A percentile compares a stretch with the other conserved stretches of the same genome.
phyloP scores from a whole-genome alignment of 1,139 yeast species.

The Sugiyamaella novakii region DNA sequence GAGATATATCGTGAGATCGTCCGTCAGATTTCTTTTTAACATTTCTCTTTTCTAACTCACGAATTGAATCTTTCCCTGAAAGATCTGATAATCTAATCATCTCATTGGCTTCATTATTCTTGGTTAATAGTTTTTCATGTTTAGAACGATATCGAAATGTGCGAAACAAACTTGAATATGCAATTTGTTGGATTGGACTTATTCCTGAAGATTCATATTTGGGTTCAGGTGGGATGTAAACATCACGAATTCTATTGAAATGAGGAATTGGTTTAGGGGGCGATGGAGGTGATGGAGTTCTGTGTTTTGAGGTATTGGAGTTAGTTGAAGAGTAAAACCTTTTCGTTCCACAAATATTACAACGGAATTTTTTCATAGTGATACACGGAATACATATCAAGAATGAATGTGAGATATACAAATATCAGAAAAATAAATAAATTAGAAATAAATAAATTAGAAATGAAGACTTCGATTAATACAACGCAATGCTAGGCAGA shows the following conservation, averaged over 20 bases:
- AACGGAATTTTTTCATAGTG: not conserved
- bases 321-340: not conserved
- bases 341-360: not conserved
- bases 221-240: constrained; percentile 5
- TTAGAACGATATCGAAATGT: constrained; percentile 9
- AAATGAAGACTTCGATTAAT: too few species aligned
- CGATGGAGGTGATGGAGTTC: too few species aligned
- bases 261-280: not conserved
- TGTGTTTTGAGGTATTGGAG: too few species aligned
- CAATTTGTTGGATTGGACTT: constrained; percentile 7
- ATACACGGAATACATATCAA: too few species aligned
- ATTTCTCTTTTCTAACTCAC: not conserved
- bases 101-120: not conserved
- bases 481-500: too few species aligned
- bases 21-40: not conserved
- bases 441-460: too few species aligned
- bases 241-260: constrained; percentile 14
- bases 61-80: constrained; percentile 1
- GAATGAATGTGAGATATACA: too few species aligned
- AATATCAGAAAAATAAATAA: too few species aligned
- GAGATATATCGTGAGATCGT: not conserved
- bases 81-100: constrained; percentile 3
- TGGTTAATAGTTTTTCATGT: constrained; percentile 4
- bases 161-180: constrained; percentile 12
- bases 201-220: not conserved